phyloP scores from a whole-genome alignment of 2,329 filamentous ascomycete species.

The Xylariaceae sp. region DNA sequence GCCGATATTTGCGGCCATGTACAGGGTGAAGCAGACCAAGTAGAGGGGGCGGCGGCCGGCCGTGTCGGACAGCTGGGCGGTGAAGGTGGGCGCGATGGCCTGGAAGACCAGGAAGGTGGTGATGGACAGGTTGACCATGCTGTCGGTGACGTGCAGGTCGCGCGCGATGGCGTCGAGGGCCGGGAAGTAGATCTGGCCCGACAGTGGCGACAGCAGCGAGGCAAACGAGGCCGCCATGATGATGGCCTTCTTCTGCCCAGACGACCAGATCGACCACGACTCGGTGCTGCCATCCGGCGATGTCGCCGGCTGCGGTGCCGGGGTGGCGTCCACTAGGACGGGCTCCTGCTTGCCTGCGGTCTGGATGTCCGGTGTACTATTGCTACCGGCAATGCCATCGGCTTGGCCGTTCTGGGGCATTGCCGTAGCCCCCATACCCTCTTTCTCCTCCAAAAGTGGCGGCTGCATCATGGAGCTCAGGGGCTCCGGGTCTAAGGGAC shows the following conservation, averaged over 20 bases:
- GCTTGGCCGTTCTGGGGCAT: too few species aligned
- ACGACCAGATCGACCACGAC: too few species aligned
- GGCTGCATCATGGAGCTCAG: too few species aligned
- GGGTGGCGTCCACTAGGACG: too few species aligned
- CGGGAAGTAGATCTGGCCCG: conserved; percentile 28
- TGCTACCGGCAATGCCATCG: too few species aligned
- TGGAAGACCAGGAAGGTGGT: conserved; percentile 41
- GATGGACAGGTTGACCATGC: conserved; percentile 40
- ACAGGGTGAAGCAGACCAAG: conserved; percentile 44
- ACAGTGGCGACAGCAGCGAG: conserved; percentile 3
- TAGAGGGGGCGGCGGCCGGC: conserved; percentile 51
- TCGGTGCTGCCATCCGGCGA: too few species aligned
- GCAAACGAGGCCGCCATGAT: conserved; percentile 3
- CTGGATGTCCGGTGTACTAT: too few species aligned
- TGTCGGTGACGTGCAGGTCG: conserved; percentile 31
- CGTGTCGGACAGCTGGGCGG: conserved; percentile 51
- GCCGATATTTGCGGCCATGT: conserved; percentile 46
- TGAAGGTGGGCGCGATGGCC: conserved; percentile 48
- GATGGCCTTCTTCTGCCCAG: conserved; percentile 4
- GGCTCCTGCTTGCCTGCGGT: too few species aligned
- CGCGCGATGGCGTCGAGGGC: conserved; percentile 32
- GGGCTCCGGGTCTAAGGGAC: too few species aligned
- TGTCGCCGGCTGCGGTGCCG: too few species aligned
- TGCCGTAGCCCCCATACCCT: too few species aligned
- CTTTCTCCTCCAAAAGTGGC: too few species aligned